Base-by-base conservation (phyloP, 495 filamentous ascomycete genomes). In the Thozetella sp. region DNA sequence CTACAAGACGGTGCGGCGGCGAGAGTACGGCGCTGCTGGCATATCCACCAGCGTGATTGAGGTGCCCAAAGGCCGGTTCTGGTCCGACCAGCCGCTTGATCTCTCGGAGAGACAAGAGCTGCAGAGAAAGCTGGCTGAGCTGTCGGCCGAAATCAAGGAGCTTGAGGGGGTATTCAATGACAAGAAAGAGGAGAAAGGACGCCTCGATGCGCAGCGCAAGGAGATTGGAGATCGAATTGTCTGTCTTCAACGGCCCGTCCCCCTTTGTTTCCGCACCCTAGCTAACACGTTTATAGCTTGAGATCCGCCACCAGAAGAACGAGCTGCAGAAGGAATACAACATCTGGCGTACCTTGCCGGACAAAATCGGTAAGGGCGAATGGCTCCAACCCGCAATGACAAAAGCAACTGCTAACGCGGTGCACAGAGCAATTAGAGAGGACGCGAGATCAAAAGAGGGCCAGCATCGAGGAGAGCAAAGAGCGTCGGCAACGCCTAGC, bases 71-170 rank as follows among this genome's bases (percentile, higher is more conserved):
- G 91, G 90, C 2, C 69, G 66, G 15, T 78, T 83, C 55, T 97
- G 93, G 90, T 92, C 89, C 2, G 83, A 92, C 58, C 86, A 91
- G 63, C 89, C 91, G 2, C 83, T 92, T 13, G 89, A 95, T 69
- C 63, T 66, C 0, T 74, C 80, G 25, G 81, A 83, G 54, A 92
- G 89, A 65, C 66, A 72, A 13, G 78, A 77, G 2, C 72, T 79
- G 23, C 64, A 66, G 24, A 60, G 63, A 2, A 75, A 82, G 57
- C 46, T 78, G 2, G 63, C 69, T 0, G 74, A 73, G 37, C 37
- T 74, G 1, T 61, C 60, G 37, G 43, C 54, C 2, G 72, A 80
- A 30, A 53, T 73, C 4, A 58, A 67, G 26, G 71, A 86, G 37
- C 45, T 81, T 22, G 69, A 68, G 19, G 71, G 69, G 2, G 37